Evolutionary conservation across 345 rosid species (phyloP), one percentile per base, ranked within the genome.

Genomic region (Boechera retrofracta): DNA sequence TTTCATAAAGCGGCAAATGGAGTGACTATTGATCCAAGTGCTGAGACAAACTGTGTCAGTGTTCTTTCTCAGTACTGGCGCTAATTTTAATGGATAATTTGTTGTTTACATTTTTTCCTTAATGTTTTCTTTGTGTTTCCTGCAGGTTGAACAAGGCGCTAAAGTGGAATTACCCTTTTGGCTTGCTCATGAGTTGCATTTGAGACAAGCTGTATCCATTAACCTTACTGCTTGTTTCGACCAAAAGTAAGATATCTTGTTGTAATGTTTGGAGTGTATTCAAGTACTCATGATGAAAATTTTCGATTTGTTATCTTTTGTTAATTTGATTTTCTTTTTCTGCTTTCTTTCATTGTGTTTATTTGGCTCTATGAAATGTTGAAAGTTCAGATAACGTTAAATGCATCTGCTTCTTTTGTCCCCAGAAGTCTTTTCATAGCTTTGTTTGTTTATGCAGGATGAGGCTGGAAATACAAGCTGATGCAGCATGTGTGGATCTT

Each of bases 401-500:
- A n/a, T 3, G 13, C 29, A 31, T 63, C 6, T 33, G 31, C n/a
- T 55, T 42, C 5, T 15, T 10, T 55, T 38, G 9, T 47, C 24
- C 59, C 10, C 2, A 26, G 2, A 1, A 26, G 1, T 26, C 28
- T 26, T 26, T 26, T 26, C 28, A 26, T 26, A 1, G 28, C 28
- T 26, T 26, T 26, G 2, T 26, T 26, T 64, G 2, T 68, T 69
- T 13, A 39, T 53, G 54, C 85, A 94, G 95, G 83, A 88, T 92
- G 64, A 86, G 91, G 83, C 73, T 86, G 49, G 98, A 94, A 81
- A 81, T 94, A 60, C 97, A 91, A 79, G 97, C 94, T 13, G 98
- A 91, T 78, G 94, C 97, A 52, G 89, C 92, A 7, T 85, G 83
- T 65, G 98, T 90, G 64, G 97, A 92, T 87, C 87, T 95, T 64